Percentiles rank a stretch among this genome's conserved stretches.
phyloP scores from a whole-genome alignment of 192 early-diverging fungal species.

The Podila clonocystis region DNA sequence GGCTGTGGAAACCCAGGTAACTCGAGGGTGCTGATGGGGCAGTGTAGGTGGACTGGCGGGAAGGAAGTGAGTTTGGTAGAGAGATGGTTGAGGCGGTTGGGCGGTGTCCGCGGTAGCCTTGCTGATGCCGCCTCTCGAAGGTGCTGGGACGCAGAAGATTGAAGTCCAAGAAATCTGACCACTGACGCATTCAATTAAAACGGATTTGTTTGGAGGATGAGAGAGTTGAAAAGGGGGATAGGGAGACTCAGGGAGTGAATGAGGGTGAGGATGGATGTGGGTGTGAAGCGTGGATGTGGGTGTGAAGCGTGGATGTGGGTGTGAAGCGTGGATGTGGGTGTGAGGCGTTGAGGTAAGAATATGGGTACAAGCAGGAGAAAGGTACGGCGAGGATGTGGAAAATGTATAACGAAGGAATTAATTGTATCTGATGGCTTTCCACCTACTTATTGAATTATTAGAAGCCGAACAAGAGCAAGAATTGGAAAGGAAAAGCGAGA shows the following conservation, averaged over 20 bases:
- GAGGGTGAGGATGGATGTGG: too few species aligned
- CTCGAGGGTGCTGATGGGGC: neutral
- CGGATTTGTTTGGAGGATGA: neutral
- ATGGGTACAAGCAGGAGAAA: too few species aligned
- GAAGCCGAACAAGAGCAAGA: too few species aligned
- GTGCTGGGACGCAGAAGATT: conserved; percentile 16
- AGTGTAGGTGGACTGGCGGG: neutral
- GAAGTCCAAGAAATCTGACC: conserved; percentile 15
- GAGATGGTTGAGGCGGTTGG: conserved; percentile 1
- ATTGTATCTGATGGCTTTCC: too few species aligned
- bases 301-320: too few species aligned
- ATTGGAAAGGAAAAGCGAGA: too few species aligned
- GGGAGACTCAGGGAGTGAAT: neutral
- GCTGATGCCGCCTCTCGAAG: conserved; percentile 12
- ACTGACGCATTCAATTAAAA: conserved; percentile 5
- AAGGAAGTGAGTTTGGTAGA: neutral
- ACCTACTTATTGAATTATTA: too few species aligned
- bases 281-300: neutral
- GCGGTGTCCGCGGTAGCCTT: neutral
- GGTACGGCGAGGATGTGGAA: too few species aligned
- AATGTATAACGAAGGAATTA: too few species aligned
- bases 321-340: too few species aligned
- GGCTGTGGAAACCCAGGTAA: neutral
- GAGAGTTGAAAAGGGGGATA: neutral
- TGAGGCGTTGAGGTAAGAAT: too few species aligned